Evolutionary conservation across 1,284 basidiomycete genomes (phyloP).

Genomic region (Mycocalia duriaeana): DNA sequence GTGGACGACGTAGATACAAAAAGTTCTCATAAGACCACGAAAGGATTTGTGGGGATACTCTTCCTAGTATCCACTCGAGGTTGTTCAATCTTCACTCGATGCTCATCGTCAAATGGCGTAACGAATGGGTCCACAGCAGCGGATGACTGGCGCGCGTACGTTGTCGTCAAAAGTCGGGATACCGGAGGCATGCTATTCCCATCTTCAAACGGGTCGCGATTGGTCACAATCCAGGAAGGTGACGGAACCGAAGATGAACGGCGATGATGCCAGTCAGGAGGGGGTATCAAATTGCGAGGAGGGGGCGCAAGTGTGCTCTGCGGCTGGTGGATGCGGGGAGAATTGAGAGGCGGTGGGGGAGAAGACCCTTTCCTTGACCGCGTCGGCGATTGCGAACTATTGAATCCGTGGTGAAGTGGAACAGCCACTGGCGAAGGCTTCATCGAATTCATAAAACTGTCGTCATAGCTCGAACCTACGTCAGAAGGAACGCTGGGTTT

Average conservation of each 20-base stretch:
- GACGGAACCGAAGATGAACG: constrained; percentile 27
- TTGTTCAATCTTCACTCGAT: constrained; percentile 31
- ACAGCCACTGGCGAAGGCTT: constrained; percentile 33
- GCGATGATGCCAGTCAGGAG: constrained; percentile 17
- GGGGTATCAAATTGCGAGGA: constrained; percentile 1
- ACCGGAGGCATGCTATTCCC: constrained; percentile 29
- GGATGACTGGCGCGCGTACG: constrained; percentile 37
- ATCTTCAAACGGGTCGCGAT: too few relatives aligned
- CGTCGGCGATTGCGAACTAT: constrained; percentile 20
- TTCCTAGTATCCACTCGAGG: constrained; percentile 27
- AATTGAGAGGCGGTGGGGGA: constrained; percentile 13
- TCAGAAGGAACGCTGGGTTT: constrained; percentile 12
- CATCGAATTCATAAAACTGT: constrained; percentile 12
- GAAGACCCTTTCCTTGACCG: constrained; percentile 12
- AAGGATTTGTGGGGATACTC: constrained; percentile 41
- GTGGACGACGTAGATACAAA: too few relatives aligned
- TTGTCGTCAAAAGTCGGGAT: constrained; percentile 42
- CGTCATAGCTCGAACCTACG: constrained; percentile 9
- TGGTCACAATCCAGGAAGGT: constrained; percentile 12
- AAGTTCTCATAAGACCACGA: constrained; percentile 31
- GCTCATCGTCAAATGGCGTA: constrained; percentile 76
- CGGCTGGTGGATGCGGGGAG: constrained; percentile 14
- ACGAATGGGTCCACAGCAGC: constrained; percentile 48
- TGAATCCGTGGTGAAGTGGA: constrained; percentile 54
- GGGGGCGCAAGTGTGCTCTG: constrained; percentile 18